These are phyloP conservation scores for Aspergillus haitiensis DNA, from an alignment of 495 filamentous ascomycete species.

Conservation along the genomic window DNA sequence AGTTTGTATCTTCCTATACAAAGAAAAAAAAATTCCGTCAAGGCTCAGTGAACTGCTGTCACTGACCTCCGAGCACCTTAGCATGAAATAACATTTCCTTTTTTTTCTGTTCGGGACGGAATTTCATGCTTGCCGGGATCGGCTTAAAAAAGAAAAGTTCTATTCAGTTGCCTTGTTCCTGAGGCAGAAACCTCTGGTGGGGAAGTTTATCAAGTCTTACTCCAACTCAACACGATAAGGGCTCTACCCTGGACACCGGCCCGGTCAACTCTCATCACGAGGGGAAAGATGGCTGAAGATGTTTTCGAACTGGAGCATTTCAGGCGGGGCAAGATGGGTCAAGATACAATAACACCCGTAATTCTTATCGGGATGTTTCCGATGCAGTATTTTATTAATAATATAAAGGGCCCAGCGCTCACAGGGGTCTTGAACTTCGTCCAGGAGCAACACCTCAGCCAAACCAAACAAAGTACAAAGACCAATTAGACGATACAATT, in stretches of 20 bases:
- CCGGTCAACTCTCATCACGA: conserved; percentile 13
- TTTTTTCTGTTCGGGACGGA: conserved; percentile 31
- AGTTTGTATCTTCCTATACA: conserved; percentile 22
- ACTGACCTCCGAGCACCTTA: conserved; percentile 20
- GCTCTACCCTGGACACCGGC: conserved; percentile 13
- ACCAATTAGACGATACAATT: not conserved
- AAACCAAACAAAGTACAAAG: too few species aligned
- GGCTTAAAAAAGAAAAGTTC: conserved; percentile 27
- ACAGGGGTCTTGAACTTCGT: too few species aligned
- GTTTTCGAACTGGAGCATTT: conserved; percentile 5
- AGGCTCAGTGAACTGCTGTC: conserved; percentile 21
- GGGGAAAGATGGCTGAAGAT: not conserved
- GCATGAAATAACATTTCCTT: conserved; percentile 42
- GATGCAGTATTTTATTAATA: conserved; percentile 3
- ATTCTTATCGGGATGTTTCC: conserved; percentile 15
- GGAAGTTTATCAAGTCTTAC: conserved; percentile 11
- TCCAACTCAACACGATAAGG: conserved; percentile 13
- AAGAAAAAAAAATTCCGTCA: conserved; percentile 18
- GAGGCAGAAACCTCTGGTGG: conserved; percentile 10
- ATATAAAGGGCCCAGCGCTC: conserved; percentile 2
- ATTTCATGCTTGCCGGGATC: conserved; percentile 26
- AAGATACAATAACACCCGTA: conserved; percentile 14
- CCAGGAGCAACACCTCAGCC: too few species aligned
- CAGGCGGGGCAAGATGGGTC: conserved; percentile 23
- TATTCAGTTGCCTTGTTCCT: conserved; percentile 16